These are phyloP conservation scores for Pholiota conissans DNA, from an alignment of 768 basidiomycete genomes.

Conservation along the genomic window DNA sequence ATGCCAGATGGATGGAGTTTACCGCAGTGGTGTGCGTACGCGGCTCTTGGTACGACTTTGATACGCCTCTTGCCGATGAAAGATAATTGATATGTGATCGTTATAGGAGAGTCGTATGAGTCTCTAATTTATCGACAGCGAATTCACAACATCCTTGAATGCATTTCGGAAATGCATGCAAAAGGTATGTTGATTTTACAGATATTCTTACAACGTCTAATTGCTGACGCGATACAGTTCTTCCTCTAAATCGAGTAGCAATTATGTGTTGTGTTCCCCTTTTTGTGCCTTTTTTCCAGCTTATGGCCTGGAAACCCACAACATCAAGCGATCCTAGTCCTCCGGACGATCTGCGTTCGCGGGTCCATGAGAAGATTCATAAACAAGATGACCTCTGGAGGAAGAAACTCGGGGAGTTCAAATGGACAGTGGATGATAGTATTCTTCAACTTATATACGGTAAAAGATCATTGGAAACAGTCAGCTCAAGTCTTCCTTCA, in stretches of 20 bases:
- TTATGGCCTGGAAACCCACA: conserved; percentile 4
- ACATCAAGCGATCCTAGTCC: not conserved
- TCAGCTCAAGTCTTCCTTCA: conserved; percentile 1
- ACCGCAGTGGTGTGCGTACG: conserved; percentile 24
- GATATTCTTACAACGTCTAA: no score
- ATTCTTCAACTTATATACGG: conserved; percentile 13
- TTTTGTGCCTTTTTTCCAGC: not conserved
- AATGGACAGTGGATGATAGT: conserved; percentile 12
- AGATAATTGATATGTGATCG: not conserved
- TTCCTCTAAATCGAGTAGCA: conserved; percentile 4
- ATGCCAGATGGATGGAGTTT: conserved; percentile 22
- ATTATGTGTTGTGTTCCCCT: not conserved
- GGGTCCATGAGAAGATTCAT: conserved; percentile 14
- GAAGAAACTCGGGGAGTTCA: conserved; percentile 6
- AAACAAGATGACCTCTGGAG: conserved; percentile 11
- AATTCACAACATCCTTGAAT: conserved; percentile 12
- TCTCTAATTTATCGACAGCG: conserved; percentile 19
- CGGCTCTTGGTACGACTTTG: conserved; percentile 19
- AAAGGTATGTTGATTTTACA: conserved; percentile 6
- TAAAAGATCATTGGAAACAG: conserved; percentile 12
- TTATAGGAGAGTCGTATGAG: conserved; percentile 25
- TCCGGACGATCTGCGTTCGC: conserved; percentile 6
- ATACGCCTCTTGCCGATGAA: no score
- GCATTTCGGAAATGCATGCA: conserved; percentile 15
- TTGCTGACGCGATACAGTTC: not conserved